Percentiles rank a stretch among this genome's conserved stretches.
These are phyloP conservation scores for Ophiostoma ulmi DNA, from an alignment of 2,329 filamentous ascomycete genomes.

Conservation along the genomic window DNA sequence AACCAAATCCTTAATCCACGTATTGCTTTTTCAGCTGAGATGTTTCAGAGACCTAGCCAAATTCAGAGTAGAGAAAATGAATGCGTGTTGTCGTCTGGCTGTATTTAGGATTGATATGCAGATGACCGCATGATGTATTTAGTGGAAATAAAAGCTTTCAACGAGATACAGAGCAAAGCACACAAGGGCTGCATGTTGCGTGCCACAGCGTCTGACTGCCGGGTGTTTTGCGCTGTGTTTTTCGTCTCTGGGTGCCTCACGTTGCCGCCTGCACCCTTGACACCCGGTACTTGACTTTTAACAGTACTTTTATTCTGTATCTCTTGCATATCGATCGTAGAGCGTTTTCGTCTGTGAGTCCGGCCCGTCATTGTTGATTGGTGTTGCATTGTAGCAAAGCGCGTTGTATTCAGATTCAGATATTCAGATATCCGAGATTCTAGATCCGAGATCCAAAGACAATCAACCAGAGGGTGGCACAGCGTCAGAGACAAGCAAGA, in stretches of 20 bases:
- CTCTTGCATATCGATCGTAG: background rate
- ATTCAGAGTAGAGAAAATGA: no score
- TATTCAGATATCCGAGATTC: background rate
- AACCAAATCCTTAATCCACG: no score
- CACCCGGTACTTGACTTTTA: background rate
- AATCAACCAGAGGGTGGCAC: background rate
- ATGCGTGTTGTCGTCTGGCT: no score
- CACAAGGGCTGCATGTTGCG: background rate
- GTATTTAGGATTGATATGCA: no score
- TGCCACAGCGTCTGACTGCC: constrained; percentile 9
- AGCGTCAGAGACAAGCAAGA: background rate
- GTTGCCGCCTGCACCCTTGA: background rate
- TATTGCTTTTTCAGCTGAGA: background rate
- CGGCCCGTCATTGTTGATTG: background rate
- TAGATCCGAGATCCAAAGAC: background rate
- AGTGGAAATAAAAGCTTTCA: background rate
- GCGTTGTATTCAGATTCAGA: background rate
- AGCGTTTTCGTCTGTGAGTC: background rate
- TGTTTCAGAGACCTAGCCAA: no score
- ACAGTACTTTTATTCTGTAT: background rate
- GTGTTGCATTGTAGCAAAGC: background rate
- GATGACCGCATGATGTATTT: no score
- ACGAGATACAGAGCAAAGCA: background rate
- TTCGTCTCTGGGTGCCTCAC: background rate
- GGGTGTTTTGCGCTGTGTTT: background rate